phyloP scores from a whole-genome alignment of 208 protist genomes.

The Trichomonas vaginalis region DNA sequence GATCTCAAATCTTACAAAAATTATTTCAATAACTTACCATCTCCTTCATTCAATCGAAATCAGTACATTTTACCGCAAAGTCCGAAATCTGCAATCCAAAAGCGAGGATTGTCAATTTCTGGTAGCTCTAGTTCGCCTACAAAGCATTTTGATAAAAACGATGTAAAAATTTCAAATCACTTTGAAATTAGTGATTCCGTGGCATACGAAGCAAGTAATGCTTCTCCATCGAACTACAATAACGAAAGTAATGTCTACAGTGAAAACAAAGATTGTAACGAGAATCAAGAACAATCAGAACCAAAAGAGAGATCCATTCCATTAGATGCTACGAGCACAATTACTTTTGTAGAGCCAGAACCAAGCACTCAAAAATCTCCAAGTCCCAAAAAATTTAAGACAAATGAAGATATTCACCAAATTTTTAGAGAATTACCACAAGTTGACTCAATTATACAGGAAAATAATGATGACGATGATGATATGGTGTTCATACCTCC shows the following conservation, averaged over 20 bases:
- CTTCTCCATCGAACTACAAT: not conserved
- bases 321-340: not conserved
- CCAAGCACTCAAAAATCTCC: not conserved
- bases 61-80: too few species aligned
- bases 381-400: not conserved
- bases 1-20: not conserved
- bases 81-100: too few species aligned
- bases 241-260: not conserved
- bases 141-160: not conserved
- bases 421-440: not conserved
- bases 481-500: not conserved
- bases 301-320: not conserved
- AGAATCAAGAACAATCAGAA: not conserved
- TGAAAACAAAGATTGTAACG: not conserved
- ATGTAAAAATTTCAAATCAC: not conserved
- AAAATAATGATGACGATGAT: not conserved
- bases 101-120: too few species aligned
- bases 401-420: not conserved
- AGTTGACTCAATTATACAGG: not conserved
- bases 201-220: not conserved
- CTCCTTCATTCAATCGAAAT: too few species aligned
- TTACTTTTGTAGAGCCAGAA: not conserved
- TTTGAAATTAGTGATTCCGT: not conserved
- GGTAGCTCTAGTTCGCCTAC: too few species aligned
- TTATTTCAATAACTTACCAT: not conserved